A percentile compares a stretch with the other conserved stretches of the same genome.
These are phyloP conservation scores for Dichotomopilus funicola DNA, from an alignment of 2,329 filamentous ascomycete genomes.

Conservation along the genomic window DNA sequence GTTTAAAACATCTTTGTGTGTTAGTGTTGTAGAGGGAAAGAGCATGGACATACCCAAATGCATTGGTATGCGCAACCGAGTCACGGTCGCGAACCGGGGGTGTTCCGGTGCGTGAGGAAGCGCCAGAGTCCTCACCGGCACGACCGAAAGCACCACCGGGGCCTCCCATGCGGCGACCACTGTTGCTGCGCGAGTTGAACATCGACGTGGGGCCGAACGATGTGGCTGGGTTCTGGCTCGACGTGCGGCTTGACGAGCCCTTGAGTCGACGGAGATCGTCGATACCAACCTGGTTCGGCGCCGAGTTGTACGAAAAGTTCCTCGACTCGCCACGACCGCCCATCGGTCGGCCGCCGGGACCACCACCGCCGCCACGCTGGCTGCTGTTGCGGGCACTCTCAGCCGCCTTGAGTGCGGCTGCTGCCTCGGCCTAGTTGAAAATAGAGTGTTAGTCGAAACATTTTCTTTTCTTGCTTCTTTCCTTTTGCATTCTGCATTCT, in stretches of 20 bases:
- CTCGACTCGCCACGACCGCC: constrained; percentile 74
- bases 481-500: background rate
- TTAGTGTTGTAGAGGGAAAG: background rate
- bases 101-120: constrained; percentile 84
- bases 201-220: constrained; percentile 77
- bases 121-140: constrained; percentile 75
- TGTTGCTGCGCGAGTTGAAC: constrained; percentile 85
- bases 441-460: constrained; percentile 22
- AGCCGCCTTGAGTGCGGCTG: constrained; percentile 72
- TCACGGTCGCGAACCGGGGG: constrained; percentile 55
- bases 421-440: constrained; percentile 55
- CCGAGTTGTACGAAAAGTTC: constrained; percentile 71
- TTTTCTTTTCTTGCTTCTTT: background rate
- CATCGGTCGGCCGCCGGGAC: constrained; percentile 60
- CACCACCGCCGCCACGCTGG: constrained; percentile 49
- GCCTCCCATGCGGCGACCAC: constrained; percentile 67
- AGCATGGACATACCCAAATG: constrained; percentile 70
- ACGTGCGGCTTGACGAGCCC: constrained; percentile 49
- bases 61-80: constrained; percentile 67
- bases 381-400: constrained; percentile 54
- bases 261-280: constrained; percentile 86
- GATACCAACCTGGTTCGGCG: constrained; percentile 81
- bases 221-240: constrained; percentile 50
- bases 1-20: constrained; percentile 25
- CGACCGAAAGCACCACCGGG: constrained; percentile 67